phyloP scores from a whole-genome alignment of 768 basidiomycete genomes.

The Clathrus columnatus region DNA sequence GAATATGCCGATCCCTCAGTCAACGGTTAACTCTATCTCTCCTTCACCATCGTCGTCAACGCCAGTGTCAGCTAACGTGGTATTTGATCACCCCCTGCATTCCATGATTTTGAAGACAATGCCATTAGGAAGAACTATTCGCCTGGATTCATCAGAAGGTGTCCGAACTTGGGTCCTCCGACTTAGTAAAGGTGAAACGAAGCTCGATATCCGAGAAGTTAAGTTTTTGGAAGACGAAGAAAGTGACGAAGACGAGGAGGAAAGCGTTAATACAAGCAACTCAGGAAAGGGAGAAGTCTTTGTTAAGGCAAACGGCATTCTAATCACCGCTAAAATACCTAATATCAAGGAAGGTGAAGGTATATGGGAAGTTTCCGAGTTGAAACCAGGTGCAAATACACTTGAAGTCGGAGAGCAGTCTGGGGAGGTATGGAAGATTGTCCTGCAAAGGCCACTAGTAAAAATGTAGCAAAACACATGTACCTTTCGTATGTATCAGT shows the following conservation, averaged over 20 bases:
- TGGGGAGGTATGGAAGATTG: slow-evolving; percentile 63
- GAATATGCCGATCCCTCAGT: slow-evolving; percentile 18
- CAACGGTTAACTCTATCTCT: slow-evolving; percentile 9
- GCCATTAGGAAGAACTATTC: slow-evolving; percentile 49
- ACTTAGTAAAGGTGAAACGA: slow-evolving; percentile 48
- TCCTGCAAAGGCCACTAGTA: slow-evolving; percentile 37
- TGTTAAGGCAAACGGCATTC: slow-evolving; percentile 52
- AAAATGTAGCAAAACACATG: background rate
- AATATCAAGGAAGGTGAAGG: slow-evolving; percentile 36
- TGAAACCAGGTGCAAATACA: slow-evolving; percentile 49
- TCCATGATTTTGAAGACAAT: slow-evolving; percentile 45
- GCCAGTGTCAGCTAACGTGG: slow-evolving; percentile 8
- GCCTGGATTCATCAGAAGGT: slow-evolving; percentile 57
- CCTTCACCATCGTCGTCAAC: slow-evolving; percentile 9
- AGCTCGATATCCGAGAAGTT: slow-evolving; percentile 45
- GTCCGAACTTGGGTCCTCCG: slow-evolving; percentile 68
- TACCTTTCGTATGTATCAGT: background rate
- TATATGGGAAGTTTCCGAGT: slow-evolving; percentile 49
- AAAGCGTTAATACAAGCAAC: slow-evolving; percentile 43
- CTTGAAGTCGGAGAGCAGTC: slow-evolving; percentile 69
- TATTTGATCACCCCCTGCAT: slow-evolving; percentile 18
- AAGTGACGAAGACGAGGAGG: slow-evolving; percentile 36
- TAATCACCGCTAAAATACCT: slow-evolving; percentile 20
- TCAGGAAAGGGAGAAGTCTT: slow-evolving; percentile 37
- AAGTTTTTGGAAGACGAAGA: slow-evolving; percentile 13